Conservation (phyloP, 257 asterid species). For the Coffea eugenioides region DNA sequence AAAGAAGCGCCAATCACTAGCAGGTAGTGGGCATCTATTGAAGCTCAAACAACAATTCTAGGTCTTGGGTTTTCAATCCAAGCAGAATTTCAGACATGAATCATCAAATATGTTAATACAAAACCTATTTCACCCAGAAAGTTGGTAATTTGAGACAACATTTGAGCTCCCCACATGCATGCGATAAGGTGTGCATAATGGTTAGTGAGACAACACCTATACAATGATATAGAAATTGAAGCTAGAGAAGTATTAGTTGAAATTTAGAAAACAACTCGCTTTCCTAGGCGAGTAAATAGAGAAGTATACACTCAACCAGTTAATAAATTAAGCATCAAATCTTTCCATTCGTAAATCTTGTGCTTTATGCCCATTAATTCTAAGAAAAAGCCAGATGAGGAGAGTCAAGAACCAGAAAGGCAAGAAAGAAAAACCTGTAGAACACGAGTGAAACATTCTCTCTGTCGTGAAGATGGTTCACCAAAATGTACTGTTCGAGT, state of each 20-base stretch:
- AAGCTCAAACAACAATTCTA: neutral
- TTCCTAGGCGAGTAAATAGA: neutral
- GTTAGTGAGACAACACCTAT: neutral
- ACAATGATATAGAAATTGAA: too few relatives aligned
- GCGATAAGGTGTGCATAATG: neutral
- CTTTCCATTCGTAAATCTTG: neutral
- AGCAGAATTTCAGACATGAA: neutral
- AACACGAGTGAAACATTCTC: slow-evolving; percentile 91
- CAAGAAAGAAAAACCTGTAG: slow-evolving; percentile 55
- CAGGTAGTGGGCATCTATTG: neutral
- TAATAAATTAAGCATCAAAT: neutral
- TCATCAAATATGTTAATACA: neutral
- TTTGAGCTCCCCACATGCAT: neutral
- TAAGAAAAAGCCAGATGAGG: neutral
- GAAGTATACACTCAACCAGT: neutral
- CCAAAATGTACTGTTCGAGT: slow-evolving; percentile 96
- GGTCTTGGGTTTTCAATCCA: neutral
- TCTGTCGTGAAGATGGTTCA: slow-evolving; percentile 80
- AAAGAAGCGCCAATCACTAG: too few relatives aligned
- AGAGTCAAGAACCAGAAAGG: neutral
- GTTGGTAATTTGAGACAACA: neutral
- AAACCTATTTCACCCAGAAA: neutral
- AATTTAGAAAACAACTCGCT: neutral
- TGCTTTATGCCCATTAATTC: neutral
- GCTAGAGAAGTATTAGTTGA: neutral